These are phyloP conservation scores for Solanum clarkiae DNA, from an alignment of 257 asterid genomes.

Conservation along the genomic window DNA sequence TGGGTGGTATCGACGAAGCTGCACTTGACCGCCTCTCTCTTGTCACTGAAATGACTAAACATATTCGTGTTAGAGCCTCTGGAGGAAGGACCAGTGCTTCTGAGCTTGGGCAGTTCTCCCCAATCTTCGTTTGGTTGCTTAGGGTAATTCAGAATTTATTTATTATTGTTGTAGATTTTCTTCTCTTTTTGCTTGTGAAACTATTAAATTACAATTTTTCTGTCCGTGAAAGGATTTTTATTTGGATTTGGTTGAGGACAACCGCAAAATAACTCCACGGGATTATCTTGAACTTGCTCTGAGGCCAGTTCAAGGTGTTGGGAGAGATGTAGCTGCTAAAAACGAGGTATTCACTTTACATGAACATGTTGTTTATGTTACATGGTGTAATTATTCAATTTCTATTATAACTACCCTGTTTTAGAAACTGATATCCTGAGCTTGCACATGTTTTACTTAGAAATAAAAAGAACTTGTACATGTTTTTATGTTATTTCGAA, in stretches of 20 bases:
- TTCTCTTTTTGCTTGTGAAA: background rate
- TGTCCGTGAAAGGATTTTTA: conserved; percentile 67
- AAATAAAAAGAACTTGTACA: background rate
- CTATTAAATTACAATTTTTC: background rate
- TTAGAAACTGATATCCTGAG: background rate
- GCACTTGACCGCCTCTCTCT: conserved; percentile 97
- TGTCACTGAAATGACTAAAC: conserved; percentile 99
- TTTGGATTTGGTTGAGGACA: conserved; percentile 79
- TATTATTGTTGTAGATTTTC: background rate
- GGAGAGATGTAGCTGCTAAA: conserved; percentile 71
- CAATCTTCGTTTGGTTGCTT: conserved; percentile 94
- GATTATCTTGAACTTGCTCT: conserved; percentile 96
- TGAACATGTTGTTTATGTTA: background rate
- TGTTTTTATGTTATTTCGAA: background rate
- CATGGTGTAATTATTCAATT: background rate
- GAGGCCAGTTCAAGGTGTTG: conserved; percentile 72
- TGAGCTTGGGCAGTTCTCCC: conserved; percentile 93
- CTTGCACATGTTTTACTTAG: background rate
- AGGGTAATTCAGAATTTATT: conserved; percentile 48
- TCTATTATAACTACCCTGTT: background rate
- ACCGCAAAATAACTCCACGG: conserved; percentile 85
- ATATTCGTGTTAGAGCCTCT: conserved; percentile 91
- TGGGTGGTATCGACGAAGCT: conserved; percentile 99
- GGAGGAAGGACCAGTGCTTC: conserved; percentile 79
- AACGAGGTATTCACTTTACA: conserved; percentile 48